These are phyloP conservation scores for Aspergillus persii DNA, from an alignment of 2,329 filamentous ascomycete species.

Conservation along the genomic window DNA sequence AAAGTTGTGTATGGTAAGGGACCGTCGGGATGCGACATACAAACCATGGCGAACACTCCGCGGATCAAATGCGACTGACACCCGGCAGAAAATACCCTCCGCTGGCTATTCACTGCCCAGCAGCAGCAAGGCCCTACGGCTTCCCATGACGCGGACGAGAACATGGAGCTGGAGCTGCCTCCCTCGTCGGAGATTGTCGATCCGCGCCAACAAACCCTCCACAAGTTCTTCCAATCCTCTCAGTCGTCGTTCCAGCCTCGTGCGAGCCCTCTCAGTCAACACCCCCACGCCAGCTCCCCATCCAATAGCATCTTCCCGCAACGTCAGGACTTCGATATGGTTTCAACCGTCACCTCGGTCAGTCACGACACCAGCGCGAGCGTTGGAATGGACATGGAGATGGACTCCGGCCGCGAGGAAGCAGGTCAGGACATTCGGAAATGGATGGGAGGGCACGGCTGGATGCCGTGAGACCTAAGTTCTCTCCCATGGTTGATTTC, in stretches of 20 bases:
- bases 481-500: neutral
- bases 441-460: slow-evolving; percentile 30
- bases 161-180: slow-evolving; percentile 24
- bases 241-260: slow-evolving; percentile 17
- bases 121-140: slow-evolving; percentile 19
- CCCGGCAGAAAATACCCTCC: slow-evolving; percentile 40
- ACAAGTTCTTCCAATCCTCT: slow-evolving; percentile 39
- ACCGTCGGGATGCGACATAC: neutral
- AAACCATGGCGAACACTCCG: neutral
- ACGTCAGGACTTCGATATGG: slow-evolving; percentile 17
- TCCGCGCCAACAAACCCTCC: slow-evolving; percentile 40
- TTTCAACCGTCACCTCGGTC: slow-evolving; percentile 16
- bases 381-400: slow-evolving; percentile 31
- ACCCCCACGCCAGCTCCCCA: slow-evolving; percentile 20
- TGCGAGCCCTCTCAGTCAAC: slow-evolving; percentile 13
- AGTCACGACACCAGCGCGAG: slow-evolving; percentile 21
- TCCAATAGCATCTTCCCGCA: slow-evolving; percentile 19
- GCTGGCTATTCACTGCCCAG: slow-evolving; percentile 43
- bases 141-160: slow-evolving; percentile 19
- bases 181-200: slow-evolving; percentile 31
- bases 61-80: slow-evolving; percentile 16
- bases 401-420: slow-evolving; percentile 28
- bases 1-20: slow-evolving; percentile 53
- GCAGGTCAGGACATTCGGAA: slow-evolving; percentile 18
- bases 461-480: slow-evolving; percentile 25